Evolutionary conservation across 176 grass and related monocot genomes (phyloP).

Genomic region (Juncus effusus): DNA sequence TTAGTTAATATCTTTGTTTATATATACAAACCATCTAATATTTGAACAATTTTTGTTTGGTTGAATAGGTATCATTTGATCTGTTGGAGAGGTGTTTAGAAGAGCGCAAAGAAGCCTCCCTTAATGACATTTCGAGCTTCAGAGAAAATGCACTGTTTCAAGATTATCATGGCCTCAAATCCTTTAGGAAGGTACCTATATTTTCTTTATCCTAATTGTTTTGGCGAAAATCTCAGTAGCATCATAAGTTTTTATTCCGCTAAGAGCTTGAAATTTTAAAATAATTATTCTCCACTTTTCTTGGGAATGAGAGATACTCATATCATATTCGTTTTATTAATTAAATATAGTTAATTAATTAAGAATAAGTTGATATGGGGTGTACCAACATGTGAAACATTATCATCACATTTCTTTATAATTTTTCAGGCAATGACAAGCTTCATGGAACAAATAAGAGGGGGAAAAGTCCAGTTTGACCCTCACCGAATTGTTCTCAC

Average conservation of each 20-base stretch:
- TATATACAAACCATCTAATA: neutral
- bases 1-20: neutral
- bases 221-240: neutral
- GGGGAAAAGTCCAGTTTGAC: constrained; percentile 65
- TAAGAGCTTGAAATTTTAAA: too few relatives aligned
- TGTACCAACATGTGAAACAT: too few relatives aligned
- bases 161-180: constrained; percentile 79
- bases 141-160: constrained; percentile 92
- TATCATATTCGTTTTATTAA: too few relatives aligned
- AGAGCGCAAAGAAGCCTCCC: constrained; percentile 51
- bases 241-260: too few relatives aligned
- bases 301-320: too few relatives aligned
- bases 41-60: constrained; percentile 1
- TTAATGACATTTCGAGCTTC: constrained; percentile 39
- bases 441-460: constrained; percentile 80
- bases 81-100: constrained; percentile 66
- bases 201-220: neutral
- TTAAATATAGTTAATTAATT: neutral
- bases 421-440: constrained; percentile 65
- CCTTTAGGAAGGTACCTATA: constrained; percentile 50
- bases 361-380: neutral
- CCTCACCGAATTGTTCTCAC: constrained; percentile 71
- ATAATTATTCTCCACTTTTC: too few relatives aligned
- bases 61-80: constrained; percentile 66
- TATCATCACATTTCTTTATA: too few relatives aligned